Percentiles rank a stretch among this genome's conserved stretches.
Evolutionary conservation across 495 filamentous ascomycete genomes (phyloP).

Genomic region (Halenospora varia): DNA sequence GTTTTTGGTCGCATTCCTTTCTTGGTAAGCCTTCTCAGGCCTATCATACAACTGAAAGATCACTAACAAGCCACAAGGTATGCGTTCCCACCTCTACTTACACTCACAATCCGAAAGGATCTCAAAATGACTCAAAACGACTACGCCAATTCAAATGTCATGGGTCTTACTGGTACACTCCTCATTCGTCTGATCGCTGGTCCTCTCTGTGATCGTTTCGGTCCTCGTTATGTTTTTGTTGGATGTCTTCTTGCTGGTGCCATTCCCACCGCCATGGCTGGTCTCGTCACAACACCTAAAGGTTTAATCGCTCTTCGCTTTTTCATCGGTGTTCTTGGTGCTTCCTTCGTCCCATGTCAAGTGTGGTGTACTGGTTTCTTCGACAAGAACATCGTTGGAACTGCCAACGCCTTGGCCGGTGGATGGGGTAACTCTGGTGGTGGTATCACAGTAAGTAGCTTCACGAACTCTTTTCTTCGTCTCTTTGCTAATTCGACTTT

Average conservation of each 20-base stretch:
- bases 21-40: conserved; percentile 54
- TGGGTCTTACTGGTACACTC: conserved; percentile 81
- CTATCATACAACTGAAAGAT: not conserved
- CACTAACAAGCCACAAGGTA: conserved; percentile 12
- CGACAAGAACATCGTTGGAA: conserved; percentile 92
- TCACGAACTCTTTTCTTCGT: not conserved
- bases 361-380: conserved; percentile 96
- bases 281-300: conserved; percentile 62
- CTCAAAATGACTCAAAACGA: conserved; percentile 66
- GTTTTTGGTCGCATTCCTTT: conserved; percentile 92
- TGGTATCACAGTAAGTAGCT: conserved; percentile 58
- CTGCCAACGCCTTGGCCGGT: conserved; percentile 81
- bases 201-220: conserved; percentile 79
- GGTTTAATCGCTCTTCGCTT: conserved; percentile 80
- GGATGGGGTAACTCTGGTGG: conserved; percentile 90
- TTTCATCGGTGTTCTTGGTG: conserved; percentile 91
- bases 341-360: conserved; percentile 88
- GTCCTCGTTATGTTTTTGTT: conserved; percentile 78
- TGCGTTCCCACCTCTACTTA: conserved; percentile 61
- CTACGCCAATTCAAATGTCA: conserved; percentile 87
- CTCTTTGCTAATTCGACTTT: not conserved
- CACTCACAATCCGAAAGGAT: conserved; percentile 72
- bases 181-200: conserved; percentile 80
- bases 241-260: conserved; percentile 69
- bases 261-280: conserved; percentile 81